Conservation (phyloP, 768 basidiomycete species). For the Leucocoprinus sp. region DNA sequence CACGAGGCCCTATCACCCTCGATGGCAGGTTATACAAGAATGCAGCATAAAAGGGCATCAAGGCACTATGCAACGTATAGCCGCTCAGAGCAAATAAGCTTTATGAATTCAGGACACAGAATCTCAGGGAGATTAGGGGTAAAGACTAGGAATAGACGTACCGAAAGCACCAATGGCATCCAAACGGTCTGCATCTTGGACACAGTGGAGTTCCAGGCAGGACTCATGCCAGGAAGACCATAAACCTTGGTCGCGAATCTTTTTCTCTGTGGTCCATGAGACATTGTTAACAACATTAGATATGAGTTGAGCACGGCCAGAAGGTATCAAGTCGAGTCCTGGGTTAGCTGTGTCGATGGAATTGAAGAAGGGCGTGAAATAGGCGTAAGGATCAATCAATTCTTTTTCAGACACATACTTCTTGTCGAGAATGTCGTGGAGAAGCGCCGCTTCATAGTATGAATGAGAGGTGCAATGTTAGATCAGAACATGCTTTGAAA, state of each 20-base stretch:
- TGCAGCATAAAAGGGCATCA: neutral
- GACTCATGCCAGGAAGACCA: conserved; percentile 62
- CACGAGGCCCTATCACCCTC: neutral
- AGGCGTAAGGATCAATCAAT: conserved; percentile 53
- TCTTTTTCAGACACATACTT: conserved; percentile 61
- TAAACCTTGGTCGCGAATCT: conserved; percentile 41
- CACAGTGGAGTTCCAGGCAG: conserved; percentile 73
- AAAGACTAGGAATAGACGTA: conserved; percentile 22
- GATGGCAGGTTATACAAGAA: neutral
- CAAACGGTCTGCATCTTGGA: conserved; percentile 72
- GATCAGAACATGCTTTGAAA: neutral
- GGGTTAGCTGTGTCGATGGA: conserved; percentile 28
- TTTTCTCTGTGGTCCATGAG: conserved; percentile 81
- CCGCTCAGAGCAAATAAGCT: neutral
- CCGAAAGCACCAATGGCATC: conserved; percentile 82
- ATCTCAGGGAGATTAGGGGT: neutral
- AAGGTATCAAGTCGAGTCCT: conserved; percentile 47
- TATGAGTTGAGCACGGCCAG: conserved; percentile 51
- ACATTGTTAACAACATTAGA: conserved; percentile 66
- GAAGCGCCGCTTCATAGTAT: conserved; percentile 52
- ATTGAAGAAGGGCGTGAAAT: conserved; percentile 60
- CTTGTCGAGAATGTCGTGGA: conserved; percentile 84
- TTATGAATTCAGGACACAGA: too few relatives aligned
- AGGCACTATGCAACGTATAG: neutral
- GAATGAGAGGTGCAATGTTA: conserved; percentile 5